Percentiles rank a stretch among this genome's conserved stretches.
Evolutionary conservation across 2,329 filamentous ascomycete genomes (phyloP).

Genomic region (Hawksworthiomyces lignivorus): DNA sequence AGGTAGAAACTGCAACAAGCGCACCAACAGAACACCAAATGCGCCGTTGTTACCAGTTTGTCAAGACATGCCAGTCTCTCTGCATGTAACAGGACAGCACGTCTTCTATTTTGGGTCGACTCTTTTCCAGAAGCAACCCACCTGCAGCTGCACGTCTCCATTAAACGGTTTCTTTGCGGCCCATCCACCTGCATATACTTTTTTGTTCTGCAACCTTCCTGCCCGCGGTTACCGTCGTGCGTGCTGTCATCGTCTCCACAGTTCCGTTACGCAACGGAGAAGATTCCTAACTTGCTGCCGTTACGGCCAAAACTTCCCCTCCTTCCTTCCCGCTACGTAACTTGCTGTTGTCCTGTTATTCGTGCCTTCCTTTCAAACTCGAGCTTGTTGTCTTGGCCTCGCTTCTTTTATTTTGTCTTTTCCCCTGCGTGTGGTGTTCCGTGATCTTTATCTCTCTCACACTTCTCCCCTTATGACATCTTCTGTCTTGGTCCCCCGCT

Average conservation of each 20-base stretch:
- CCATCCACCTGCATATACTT: neutral
- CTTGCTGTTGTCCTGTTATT: neutral
- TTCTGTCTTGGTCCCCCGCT: neutral
- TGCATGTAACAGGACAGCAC: too few relatives aligned
- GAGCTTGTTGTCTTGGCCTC: too few relatives aligned
- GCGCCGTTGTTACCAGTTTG: too few relatives aligned
- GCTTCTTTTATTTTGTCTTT: neutral
- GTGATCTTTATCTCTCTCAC: neutral
- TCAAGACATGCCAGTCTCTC: too few relatives aligned
- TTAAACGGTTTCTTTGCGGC: too few relatives aligned
- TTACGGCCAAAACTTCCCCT: neutral
- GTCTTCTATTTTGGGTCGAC: too few relatives aligned
- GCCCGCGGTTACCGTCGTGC: neutral
- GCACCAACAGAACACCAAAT: too few relatives aligned
- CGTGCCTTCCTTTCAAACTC: too few relatives aligned
- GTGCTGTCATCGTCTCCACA: conserved; percentile 5
- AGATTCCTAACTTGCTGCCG: conserved; percentile 2
- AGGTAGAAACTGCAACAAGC: too few relatives aligned
- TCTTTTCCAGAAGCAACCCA: too few relatives aligned
- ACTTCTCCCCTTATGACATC: neutral
- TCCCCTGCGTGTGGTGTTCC: neutral
- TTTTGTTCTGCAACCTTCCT: neutral
- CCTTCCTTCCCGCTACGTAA: too few relatives aligned
- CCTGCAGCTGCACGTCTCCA: too few relatives aligned
- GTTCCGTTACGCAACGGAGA: conserved; percentile 15